Percentiles rank a stretch among this genome's conserved stretches.
Evolutionary conservation across 2,329 filamentous ascomycete genomes (phyloP).

Genomic region (Ophiostoma populinum): DNA sequence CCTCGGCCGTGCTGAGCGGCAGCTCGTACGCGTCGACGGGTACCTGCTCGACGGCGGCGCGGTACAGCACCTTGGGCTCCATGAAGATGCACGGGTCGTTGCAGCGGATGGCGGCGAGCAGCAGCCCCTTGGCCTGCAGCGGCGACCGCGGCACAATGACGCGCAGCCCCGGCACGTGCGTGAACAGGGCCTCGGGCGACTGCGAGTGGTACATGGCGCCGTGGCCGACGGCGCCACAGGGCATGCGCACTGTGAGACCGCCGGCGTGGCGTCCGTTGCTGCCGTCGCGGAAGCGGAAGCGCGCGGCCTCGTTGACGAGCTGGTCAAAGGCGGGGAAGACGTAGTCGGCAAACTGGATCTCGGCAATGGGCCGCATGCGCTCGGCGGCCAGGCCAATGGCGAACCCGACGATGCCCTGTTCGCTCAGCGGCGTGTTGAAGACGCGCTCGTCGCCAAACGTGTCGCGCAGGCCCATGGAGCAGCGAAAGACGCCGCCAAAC

Average conservation of each 20-base stretch:
- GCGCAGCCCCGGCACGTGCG: slow-evolving; percentile 68
- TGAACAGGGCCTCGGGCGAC: slow-evolving; percentile 75
- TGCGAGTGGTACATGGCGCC: slow-evolving; percentile 80
- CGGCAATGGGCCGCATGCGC: slow-evolving; percentile 82
- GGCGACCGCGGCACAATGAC: slow-evolving; percentile 80
- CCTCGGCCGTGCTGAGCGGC: slow-evolving; percentile 69
- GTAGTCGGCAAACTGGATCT: slow-evolving; percentile 94
- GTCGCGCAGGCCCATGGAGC: slow-evolving; percentile 76
- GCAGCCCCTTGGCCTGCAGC: slow-evolving; percentile 71
- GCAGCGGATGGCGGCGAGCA: slow-evolving; percentile 58
- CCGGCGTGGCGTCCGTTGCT: slow-evolving; percentile 43
- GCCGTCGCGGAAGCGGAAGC: slow-evolving; percentile 64
- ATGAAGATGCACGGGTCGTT: slow-evolving; percentile 85
- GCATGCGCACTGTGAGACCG: slow-evolving; percentile 78
- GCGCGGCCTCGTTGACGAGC: slow-evolving; percentile 83
- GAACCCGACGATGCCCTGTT: slow-evolving; percentile 90
- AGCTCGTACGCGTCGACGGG: slow-evolving; percentile 67
- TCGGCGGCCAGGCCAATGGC: slow-evolving; percentile 79
- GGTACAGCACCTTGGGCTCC: slow-evolving; percentile 87
- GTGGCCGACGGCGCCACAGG: slow-evolving; percentile 75
- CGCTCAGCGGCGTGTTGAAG: slow-evolving; percentile 88
- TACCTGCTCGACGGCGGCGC: slow-evolving; percentile 82
- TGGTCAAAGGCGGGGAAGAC: slow-evolving; percentile 88
- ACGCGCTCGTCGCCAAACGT: slow-evolving; percentile 78
- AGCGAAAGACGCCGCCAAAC: slow-evolving; percentile 91